phyloP scores from a whole-genome alignment of 495 filamentous ascomycete genomes.

The Podospora sp. region DNA sequence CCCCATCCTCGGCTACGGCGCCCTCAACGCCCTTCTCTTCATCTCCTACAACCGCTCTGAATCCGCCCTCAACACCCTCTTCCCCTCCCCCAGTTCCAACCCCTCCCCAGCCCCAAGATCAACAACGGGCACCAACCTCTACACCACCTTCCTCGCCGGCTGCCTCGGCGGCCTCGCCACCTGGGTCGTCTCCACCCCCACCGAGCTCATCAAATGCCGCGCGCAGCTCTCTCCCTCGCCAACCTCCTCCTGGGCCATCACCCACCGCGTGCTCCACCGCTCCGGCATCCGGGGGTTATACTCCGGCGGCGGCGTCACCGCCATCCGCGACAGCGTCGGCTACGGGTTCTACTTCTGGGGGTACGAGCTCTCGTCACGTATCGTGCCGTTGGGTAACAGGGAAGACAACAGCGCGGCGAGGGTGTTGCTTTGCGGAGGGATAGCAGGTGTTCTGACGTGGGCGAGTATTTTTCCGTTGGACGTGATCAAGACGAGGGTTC shows the following conservation, averaged over 20 bases:
- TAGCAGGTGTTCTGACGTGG: conserved; percentile 86
- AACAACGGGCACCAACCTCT: conserved; percentile 40
- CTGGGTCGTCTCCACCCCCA: conserved; percentile 79
- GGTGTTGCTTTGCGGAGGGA: conserved; percentile 76
- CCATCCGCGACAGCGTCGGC: conserved; percentile 77
- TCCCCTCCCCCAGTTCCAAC: conserved; percentile 22
- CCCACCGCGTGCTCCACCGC: conserved; percentile 59
- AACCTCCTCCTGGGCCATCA: conserved; percentile 61
- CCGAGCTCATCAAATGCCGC: conserved; percentile 85
- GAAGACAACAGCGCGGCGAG: conserved; percentile 51
- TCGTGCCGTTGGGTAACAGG: conserved; percentile 37
- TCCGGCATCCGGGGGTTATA: conserved; percentile 74
- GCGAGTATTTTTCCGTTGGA: conserved; percentile 84
- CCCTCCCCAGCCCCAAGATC: conserved; percentile 13
- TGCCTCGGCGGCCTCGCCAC: conserved; percentile 77
- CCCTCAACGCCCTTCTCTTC: conserved; percentile 86
- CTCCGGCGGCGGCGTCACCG: conserved; percentile 75
- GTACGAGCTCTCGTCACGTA: conserved; percentile 71
- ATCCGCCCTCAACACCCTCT: conserved; percentile 51
- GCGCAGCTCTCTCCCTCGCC: conserved; percentile 53
- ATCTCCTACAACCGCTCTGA: conserved; percentile 80
- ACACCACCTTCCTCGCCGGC: conserved; percentile 73
- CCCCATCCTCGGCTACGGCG: conserved; percentile 84
- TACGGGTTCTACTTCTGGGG: conserved; percentile 95
- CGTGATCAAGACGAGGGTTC: conserved; percentile 84